Percentiles rank a stretch among this genome's conserved stretches.
These are phyloP conservation scores for Phyllachora maydis DNA, from an alignment of 2,329 filamentous ascomycete genomes.

Conservation along the genomic window DNA sequence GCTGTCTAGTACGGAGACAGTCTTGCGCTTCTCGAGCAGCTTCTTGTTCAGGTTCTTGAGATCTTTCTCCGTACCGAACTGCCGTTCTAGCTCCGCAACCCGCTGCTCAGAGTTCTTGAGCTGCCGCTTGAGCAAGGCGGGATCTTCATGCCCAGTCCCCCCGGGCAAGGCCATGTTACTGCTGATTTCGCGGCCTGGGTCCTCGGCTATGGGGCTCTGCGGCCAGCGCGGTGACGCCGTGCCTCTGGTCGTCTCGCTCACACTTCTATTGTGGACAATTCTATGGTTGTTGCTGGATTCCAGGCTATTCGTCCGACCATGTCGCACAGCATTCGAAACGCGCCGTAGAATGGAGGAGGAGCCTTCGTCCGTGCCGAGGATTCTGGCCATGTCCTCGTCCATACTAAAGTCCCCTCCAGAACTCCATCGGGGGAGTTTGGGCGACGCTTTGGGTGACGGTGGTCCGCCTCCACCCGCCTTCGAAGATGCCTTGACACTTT, in stretches of 20 bases:
- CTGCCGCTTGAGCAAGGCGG: slow-evolving; percentile 49
- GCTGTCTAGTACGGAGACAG: slow-evolving; percentile 82
- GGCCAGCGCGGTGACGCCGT: slow-evolving; percentile 49
- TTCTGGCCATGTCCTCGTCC: slow-evolving; percentile 89
- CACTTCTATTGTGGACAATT: slow-evolving; percentile 34
- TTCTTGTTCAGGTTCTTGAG: slow-evolving; percentile 68
- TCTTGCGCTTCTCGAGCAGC: slow-evolving; percentile 81
- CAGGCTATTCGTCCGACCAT: slow-evolving; percentile 74
- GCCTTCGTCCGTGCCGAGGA: slow-evolving; percentile 58
- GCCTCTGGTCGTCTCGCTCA: slow-evolving; percentile 45
- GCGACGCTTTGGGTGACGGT: slow-evolving; percentile 36
- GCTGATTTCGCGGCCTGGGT: slow-evolving; percentile 40
- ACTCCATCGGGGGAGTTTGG: slow-evolving; percentile 54
- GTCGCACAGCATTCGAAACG: slow-evolving; percentile 83
- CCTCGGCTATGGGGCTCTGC: slow-evolving; percentile 41
- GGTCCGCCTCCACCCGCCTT: too few relatives aligned
- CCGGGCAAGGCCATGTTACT: slow-evolving; percentile 49
- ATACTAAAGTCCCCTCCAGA: slow-evolving; percentile 73
- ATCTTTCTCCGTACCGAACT: slow-evolving; percentile 45
- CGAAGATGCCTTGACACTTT: too few relatives aligned
- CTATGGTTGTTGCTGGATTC: slow-evolving; percentile 26
- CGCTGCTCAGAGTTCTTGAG: slow-evolving; percentile 64
- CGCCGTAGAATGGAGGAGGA: slow-evolving; percentile 67
- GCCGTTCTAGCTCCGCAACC: slow-evolving; percentile 71
- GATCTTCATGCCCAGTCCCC: slow-evolving; percentile 31